phyloP scores from a whole-genome alignment of 164 flowering plant genomes.

The Vitis amurensis region DNA sequence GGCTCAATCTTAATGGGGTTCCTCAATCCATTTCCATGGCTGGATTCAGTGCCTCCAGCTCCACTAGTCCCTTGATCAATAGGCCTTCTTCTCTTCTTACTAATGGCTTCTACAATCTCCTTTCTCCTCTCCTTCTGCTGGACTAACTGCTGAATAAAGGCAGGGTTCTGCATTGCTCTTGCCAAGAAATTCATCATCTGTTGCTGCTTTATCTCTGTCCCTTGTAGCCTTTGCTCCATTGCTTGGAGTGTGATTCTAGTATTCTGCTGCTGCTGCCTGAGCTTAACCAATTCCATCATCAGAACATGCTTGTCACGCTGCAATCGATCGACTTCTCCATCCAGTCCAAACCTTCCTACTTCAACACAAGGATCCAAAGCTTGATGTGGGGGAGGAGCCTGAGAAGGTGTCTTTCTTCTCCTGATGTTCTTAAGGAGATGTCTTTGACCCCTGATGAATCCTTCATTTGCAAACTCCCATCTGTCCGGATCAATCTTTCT shows the following conservation, averaged over 20 bases:
- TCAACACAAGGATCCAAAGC: conserved; percentile 43
- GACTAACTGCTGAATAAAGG: conserved; percentile 45
- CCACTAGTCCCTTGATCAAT: conserved; percentile 33
- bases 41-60: conserved; percentile 16
- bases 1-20: conserved; percentile 39
- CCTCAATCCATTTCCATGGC: conserved; percentile 7
- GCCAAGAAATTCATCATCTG: conserved; percentile 74
- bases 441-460: conserved; percentile 53
- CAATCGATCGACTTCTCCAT: conserved; percentile 47
- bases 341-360: conserved; percentile 43
- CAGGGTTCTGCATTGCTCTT: conserved; percentile 61
- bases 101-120: conserved; percentile 48
- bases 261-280: conserved; percentile 59
- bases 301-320: conserved; percentile 49
- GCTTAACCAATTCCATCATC: conserved; percentile 55
- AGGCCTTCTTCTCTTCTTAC: conserved; percentile 46
- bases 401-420: conserved; percentile 40
- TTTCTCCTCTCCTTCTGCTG: conserved; percentile 52
- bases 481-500: conserved; percentile 65
- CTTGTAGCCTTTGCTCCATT: conserved; percentile 56
- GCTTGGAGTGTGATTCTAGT: conserved; percentile 43
- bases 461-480: conserved; percentile 77
- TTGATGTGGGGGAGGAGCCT: conserved; percentile 26
- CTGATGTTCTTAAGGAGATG: conserved; percentile 53
- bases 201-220: conserved; percentile 56